Evolutionary conservation across 345 rosid genomes (phyloP), one percentile per base, ranked within the genome.

Genomic region (Pistacia atlantica): DNA sequence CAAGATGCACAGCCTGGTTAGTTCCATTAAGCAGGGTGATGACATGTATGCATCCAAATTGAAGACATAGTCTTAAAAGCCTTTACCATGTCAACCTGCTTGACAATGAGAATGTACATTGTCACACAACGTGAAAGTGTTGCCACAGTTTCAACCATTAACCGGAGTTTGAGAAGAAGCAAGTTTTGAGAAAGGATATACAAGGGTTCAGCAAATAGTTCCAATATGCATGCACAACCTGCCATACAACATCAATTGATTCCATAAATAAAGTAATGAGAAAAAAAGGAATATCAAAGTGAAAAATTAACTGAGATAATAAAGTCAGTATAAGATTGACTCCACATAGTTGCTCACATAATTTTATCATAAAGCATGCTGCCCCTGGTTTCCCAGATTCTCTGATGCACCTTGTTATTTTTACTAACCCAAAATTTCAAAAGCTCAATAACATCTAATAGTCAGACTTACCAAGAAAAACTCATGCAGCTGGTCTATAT

Each of bases 161-260:
- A 81, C 64, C 99, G 90, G 77, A 92, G 68, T 79, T 86, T 78
- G 22, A 94, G 94, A 75, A 86, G 86, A 77, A 90, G 82, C 80
- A 94, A 85, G 81, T 89, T 90, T 85, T 94, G 97, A 77, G 99
- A 91, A 58, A 97, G 90, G 75, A 94, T 92, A 82, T 88, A 92
- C 69, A 94, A 70, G 4, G 97, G 99, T 86, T 97, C 99, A 11
- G 97, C 97, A 84, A 94, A 52, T 35, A 97, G 86, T 90, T 94
- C 98, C 88, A 94, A 79, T 59, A 94, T 70, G 81, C 99, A 97
- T 51, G 93, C 98, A 83, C 74, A 79, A 63, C 92, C 98, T 94
- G 88, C 79, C 87, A 84, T 13, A 77, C 51, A 37, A 69, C 72
- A 56, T 61, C 10, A 61, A 62, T 17, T 25, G 11, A 74, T 51